Conservation (phyloP, 495 filamentous ascomycete species). For the Hyaloscypha hepaticicola region DNA sequence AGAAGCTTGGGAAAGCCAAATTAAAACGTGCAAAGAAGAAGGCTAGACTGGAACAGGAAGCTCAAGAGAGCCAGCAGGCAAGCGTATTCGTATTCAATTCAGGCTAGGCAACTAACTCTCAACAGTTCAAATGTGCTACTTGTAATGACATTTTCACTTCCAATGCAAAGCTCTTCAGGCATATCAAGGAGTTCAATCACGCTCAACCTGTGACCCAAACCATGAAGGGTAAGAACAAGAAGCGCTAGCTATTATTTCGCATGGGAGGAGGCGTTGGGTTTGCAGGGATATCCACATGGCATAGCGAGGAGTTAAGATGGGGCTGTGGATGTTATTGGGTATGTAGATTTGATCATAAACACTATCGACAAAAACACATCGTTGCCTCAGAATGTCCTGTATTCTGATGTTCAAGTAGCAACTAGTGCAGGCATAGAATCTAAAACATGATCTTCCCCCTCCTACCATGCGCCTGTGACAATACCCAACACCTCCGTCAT, state of each 20-base stretch:
- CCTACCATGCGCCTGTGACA: not conserved
- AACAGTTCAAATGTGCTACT: conserved; percentile 53
- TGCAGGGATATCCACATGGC: not conserved
- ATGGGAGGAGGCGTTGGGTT: not conserved
- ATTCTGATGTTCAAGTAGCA: not conserved
- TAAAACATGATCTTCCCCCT: not conserved
- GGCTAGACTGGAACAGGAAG: conserved; percentile 52
- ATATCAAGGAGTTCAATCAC: conserved; percentile 57
- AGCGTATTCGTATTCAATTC: not conserved
- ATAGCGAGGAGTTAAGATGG: conserved; percentile 6
- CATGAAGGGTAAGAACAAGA: conserved; percentile 24
- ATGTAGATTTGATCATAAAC: not conserved
- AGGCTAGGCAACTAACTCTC: not conserved
- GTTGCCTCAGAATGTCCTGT: not conserved
- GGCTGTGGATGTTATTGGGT: not conserved
- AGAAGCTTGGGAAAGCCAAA: conserved; percentile 75
- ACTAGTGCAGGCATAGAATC: not conserved
- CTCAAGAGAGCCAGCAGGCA: conserved; percentile 35
- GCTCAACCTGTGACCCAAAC: conserved; percentile 16
- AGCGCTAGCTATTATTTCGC: not conserved
- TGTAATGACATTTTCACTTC: conserved; percentile 65
- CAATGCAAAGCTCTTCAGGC: conserved; percentile 69
- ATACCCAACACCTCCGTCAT: not conserved
- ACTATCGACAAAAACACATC: not conserved
- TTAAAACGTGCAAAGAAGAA: conserved; percentile 81